Conservation (phyloP, 2,329 filamentous ascomycete species). For the Aureobasidium sp. region DNA sequence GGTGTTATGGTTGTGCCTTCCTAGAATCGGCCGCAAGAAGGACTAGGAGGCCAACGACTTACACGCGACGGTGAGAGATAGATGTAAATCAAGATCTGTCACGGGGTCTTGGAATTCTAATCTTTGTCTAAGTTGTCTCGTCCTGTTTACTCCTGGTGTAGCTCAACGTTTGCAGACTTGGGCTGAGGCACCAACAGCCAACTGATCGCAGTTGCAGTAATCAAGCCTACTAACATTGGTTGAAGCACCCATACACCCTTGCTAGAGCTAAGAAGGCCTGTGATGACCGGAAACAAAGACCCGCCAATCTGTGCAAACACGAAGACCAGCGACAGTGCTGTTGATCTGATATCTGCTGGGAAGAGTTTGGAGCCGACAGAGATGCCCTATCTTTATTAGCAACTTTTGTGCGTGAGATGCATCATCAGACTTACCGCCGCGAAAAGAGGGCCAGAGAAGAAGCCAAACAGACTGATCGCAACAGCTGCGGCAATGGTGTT, state of each 20-base stretch:
- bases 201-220: conserved; percentile 28
- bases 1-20: not conserved
- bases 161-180: not conserved
- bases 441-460: conserved; percentile 52
- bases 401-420: not conserved
- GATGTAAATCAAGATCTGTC: no score
- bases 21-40: not conserved
- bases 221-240: conserved; percentile 42
- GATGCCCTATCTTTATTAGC: conserved; percentile 37
- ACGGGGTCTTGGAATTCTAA: no score
- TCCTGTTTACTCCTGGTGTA: not conserved
- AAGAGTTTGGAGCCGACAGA: conserved; percentile 47
- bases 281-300: conserved; percentile 17
- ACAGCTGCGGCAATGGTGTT: conserved; percentile 44
- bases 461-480: conserved; percentile 46
- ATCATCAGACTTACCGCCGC: conserved; percentile 36
- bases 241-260: conserved; percentile 42
- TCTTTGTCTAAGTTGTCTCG: not conserved
- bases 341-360: conserved; percentile 36
- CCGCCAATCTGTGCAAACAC: conserved; percentile 19
- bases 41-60: conserved; percentile 17
- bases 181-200: not conserved
- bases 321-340: conserved; percentile 32
- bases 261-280: conserved; percentile 18
- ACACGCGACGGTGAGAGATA: no score